These are phyloP conservation scores for Thermomucor indicae-seudaticae DNA, from an alignment of 371 early-diverging fungal species.

Conservation along the genomic window DNA sequence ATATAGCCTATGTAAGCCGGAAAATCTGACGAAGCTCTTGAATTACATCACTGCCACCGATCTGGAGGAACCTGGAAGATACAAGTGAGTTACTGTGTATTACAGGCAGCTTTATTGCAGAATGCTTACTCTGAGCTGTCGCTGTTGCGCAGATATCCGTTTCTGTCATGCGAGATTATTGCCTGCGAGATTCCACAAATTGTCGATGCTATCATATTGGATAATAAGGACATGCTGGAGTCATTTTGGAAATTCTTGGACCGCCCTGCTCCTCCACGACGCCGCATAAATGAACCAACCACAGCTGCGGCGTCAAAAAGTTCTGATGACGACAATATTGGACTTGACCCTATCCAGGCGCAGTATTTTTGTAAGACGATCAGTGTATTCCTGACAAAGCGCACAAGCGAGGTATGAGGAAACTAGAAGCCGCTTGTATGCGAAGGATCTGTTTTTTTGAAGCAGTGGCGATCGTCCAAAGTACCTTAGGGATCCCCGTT, in stretches of 20 bases:
- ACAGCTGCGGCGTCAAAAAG: neutral
- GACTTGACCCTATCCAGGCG: slow-evolving; percentile 73
- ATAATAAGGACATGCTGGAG: slow-evolving; percentile 66
- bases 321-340: neutral
- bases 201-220: slow-evolving; percentile 64
- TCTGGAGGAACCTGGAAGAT: slow-evolving; percentile 20
- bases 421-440: neutral
- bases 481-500: neutral
- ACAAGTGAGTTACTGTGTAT: slow-evolving; percentile 15
- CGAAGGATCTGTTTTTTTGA: neutral
- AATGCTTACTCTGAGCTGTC: neutral
- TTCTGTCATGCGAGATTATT: slow-evolving; percentile 81
- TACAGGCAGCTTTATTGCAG: neutral
- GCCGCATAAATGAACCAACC: slow-evolving; percentile 4
- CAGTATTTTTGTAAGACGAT: slow-evolving; percentile 88
- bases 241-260: slow-evolving; percentile 83
- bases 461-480: neutral
- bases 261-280: slow-evolving; percentile 50
- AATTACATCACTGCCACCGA: slow-evolving; percentile 61
- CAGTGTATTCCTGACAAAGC: slow-evolving; percentile 77
- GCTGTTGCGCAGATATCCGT: slow-evolving; percentile 59
- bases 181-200: slow-evolving; percentile 83
- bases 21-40: slow-evolving; percentile 17
- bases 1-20: slow-evolving; percentile 23
- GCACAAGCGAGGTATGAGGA: slow-evolving; percentile 72